Percentiles rank a stretch among this genome's conserved stretches.
Evolutionary conservation across 1,284 basidiomycete species (phyloP).

Genomic region (Cryptococcus sp.): DNA sequence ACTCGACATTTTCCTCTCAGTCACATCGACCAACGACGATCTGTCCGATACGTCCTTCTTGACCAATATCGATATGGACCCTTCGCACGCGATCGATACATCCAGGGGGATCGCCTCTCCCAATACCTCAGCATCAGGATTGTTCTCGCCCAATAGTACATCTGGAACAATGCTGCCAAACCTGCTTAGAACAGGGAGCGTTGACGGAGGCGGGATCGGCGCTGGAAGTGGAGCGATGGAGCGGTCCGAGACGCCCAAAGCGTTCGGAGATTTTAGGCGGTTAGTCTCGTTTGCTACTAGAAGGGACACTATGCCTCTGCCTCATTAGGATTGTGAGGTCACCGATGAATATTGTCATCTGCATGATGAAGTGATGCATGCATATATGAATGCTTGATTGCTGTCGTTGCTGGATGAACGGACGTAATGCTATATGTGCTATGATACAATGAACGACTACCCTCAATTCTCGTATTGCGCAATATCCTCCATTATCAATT

Average conservation of each 20-base stretch:
- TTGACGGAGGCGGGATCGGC: conserved; percentile 22
- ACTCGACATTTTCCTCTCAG: conserved; percentile 84
- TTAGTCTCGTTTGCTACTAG: conserved; percentile 82
- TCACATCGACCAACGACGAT: conserved; percentile 84
- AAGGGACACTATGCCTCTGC: conserved; percentile 25
- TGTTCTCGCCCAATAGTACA: conserved; percentile 33
- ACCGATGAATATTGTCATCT: no score
- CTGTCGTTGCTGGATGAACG: no score
- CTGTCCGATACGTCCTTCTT: conserved; percentile 86
- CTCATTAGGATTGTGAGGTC: no score
- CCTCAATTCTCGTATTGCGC: no score
- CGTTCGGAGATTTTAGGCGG: conserved; percentile 79
- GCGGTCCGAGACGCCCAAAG: conserved; percentile 63
- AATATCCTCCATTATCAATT: no score
- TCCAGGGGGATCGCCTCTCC: conserved; percentile 21
- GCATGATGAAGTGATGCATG: no score
- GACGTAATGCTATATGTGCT: no score
- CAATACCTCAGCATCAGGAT: conserved; percentile 27
- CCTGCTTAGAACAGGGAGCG: conserved; percentile 26
- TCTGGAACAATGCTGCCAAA: conserved; percentile 18
- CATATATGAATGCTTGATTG: no score
- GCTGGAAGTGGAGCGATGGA: conserved; percentile 51
- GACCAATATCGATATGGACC: conserved; percentile 89
- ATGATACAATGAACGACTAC: no score
- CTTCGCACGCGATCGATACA: conserved; percentile 9